Evolutionary conservation across 768 basidiomycete genomes (phyloP).

Genomic region (Russula brevipes): DNA sequence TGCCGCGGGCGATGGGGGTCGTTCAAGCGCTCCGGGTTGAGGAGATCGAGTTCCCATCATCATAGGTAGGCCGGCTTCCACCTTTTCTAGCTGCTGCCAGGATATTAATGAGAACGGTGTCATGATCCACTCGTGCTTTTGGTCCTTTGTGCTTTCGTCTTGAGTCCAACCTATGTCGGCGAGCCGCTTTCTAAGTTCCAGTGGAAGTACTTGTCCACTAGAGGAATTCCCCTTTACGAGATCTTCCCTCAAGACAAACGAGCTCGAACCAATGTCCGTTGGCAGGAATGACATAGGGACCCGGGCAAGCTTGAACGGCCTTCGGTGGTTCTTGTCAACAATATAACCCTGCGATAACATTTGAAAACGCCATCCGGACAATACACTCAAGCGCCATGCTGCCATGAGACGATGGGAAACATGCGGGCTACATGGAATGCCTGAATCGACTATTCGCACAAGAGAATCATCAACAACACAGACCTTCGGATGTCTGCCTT

Average conservation of each 20-base stretch:
- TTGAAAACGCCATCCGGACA: conserved; percentile 67
- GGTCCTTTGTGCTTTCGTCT: conserved; percentile 51
- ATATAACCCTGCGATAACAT: conserved; percentile 57
- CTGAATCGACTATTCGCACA: conserved; percentile 2
- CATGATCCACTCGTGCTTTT: conserved; percentile 51
- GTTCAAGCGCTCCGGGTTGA: conserved; percentile 28
- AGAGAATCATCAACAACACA: neutral
- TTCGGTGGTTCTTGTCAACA: conserved; percentile 52
- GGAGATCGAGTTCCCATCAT: conserved; percentile 32
- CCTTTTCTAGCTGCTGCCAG: conserved; percentile 47
- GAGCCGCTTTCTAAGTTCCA: conserved; percentile 59
- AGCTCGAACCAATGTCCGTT: conserved; percentile 64
- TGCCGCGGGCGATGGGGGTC: conserved; percentile 16
- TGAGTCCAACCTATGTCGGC: conserved; percentile 73
- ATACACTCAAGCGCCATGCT: conserved; percentile 48
- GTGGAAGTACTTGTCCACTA: conserved; percentile 45
- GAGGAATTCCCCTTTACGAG: conserved; percentile 45
- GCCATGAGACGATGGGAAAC: conserved; percentile 46
- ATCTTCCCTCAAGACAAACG: conserved; percentile 53
- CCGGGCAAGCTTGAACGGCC: conserved; percentile 67
- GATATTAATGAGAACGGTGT: conserved; percentile 67
- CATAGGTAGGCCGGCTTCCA: conserved; percentile 33
- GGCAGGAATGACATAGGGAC: conserved; percentile 68
- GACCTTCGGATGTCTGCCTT: conserved; percentile 20
- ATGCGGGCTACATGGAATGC: conserved; percentile 39